Evolutionary conservation across 2,329 filamentous ascomycete species (phyloP).

Genomic region (Cladosporium colombiae): DNA sequence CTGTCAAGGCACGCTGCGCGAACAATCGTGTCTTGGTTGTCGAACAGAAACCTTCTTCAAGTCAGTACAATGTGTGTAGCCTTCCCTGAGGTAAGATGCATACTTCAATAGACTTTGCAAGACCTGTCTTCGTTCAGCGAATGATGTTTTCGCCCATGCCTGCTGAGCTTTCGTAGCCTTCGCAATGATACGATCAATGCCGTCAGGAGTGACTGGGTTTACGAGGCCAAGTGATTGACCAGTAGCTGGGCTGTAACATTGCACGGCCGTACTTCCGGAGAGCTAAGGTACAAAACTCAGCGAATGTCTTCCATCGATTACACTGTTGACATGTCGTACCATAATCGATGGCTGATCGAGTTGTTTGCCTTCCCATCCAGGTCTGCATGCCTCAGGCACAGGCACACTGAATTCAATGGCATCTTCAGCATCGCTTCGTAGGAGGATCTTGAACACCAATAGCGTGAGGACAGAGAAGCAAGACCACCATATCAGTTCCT

Average conservation of each 20-base stretch:
- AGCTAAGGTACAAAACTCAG: slow-evolving; percentile 28
- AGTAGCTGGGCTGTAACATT: slow-evolving; percentile 88
- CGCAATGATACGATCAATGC: slow-evolving; percentile 76
- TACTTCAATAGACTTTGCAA: slow-evolving; percentile 75
- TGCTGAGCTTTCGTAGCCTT: slow-evolving; percentile 73
- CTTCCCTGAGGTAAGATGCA: slow-evolving; percentile 19
- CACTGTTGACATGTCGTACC: slow-evolving; percentile 31
- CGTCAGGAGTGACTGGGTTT: slow-evolving; percentile 72
- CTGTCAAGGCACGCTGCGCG: slow-evolving; percentile 85
- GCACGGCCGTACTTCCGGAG: slow-evolving; percentile 67
- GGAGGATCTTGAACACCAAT: slow-evolving; percentile 11
- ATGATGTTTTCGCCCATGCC: slow-evolving; percentile 76
- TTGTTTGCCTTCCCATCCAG: slow-evolving; percentile 55
- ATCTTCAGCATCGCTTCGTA: slow-evolving; percentile 14
- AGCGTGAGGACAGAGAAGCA: slow-evolving; percentile 7
- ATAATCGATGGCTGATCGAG: slow-evolving; percentile 64
- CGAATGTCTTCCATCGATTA: neutral
- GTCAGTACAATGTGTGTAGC: neutral
- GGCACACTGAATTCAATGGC: slow-evolving; percentile 41
- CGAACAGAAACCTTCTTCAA: slow-evolving; percentile 65
- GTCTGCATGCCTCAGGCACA: slow-evolving; percentile 60
- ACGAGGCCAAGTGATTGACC: slow-evolving; percentile 78
- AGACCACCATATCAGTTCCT: slow-evolving; percentile 18
- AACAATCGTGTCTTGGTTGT: slow-evolving; percentile 86
- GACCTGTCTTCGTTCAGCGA: slow-evolving; percentile 74